Base-by-base conservation (phyloP, 139 green algal genomes). In the Chlorella sorokiniana region DNA sequence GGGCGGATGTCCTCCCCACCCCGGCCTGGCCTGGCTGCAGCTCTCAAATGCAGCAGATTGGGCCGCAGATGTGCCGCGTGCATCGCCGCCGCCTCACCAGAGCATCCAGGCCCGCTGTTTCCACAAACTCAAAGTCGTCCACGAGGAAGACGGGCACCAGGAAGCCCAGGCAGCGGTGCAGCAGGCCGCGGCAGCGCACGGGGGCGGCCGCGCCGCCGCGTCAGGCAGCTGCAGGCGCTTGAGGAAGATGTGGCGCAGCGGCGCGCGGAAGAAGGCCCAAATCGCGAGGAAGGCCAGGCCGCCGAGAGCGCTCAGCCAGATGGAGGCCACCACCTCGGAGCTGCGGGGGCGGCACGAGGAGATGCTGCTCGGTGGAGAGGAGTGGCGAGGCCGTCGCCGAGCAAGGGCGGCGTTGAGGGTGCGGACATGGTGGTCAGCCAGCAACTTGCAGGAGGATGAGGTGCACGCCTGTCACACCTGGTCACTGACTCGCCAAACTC, bases 161-260 rank as follows among this genome's bases (percentile, higher is more conserved):
- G 31, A 40, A 69, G 62, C 31, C 27, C 29, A 40, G 1, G 31
- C 7, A 38, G 62, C 31, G 31, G 27, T 23, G n/a, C 62, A 22
- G 14, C 31, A 10, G 33, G 31, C 62, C 62, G 31, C n/a, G 31
- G 8, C 7, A 23, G 62, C 11, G 14, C 62, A 69, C 62, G 62
- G 62, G 29, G 62, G 62, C 62, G 62, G 62, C 62, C 62, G 62
- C 9, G 31, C 62, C 31, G n/a, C 29, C 62, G 22, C n/a, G 23
- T 69, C 62, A 3, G 31, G 18, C 31, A 69, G 62, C 33, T 42
- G 62, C 62, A 25, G n/a, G 62, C 62, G 62, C 62, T 42, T 42
- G 62, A 42, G 62, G 62, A 29, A 69, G 62, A 69, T 33, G 62
- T 69, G 62, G 31, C 62, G 62, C 7, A 69, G 62, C 62, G 62